Evolutionary conservation across 148 eudicot genomes (phyloP), one percentile per base, ranked within the genome.

Genomic region (Rhododendron kiyosumense): DNA sequence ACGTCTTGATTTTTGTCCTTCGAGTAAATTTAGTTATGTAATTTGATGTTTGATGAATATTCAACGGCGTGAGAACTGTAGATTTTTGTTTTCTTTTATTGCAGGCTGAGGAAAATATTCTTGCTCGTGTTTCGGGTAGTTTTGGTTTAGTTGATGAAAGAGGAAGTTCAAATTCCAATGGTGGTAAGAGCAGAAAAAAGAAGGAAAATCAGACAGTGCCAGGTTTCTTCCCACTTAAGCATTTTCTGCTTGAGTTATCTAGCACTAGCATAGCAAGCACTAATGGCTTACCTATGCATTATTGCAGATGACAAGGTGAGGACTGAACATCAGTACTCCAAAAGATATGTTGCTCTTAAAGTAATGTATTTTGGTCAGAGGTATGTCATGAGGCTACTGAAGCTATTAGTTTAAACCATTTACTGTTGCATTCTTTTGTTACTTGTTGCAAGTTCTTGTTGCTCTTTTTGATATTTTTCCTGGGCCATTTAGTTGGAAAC

Each of bases 301-400:
- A 20, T 61, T 90, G 78, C 90, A 95, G 95, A 87, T 89, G 82
- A 17, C 75, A 86, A 84, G 73, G 74, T 36, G 76, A 88, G 57
- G 86, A 82, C 77, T 32, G 79, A 84, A 88, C 88, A 75, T 83
- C 93, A 89, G 67, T 83, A 63, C 65, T 75, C 95, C 52, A 94
- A 85, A 89, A 94, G 98, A 92, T 89, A 92, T 87, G 87, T 94
- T 83, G 99, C 97, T 83, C 91, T 96, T 63, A 93, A 92, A 90
- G 89, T 96, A 57, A 95, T 96, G 96, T 96, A 96, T 90, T 96
- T 96, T 88, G 99, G 99, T 84, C 94, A 91, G 88, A 93, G 99
- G 99, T 96, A 94, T 59, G 74, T 28, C 45, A 32, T 73, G 51
- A 63, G 34, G 34, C 54, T 71, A 30, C 38, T 57, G 43, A 7